phyloP scores from a whole-genome alignment of 768 basidiomycete genomes.

The Gymnopilus dilepis region DNA sequence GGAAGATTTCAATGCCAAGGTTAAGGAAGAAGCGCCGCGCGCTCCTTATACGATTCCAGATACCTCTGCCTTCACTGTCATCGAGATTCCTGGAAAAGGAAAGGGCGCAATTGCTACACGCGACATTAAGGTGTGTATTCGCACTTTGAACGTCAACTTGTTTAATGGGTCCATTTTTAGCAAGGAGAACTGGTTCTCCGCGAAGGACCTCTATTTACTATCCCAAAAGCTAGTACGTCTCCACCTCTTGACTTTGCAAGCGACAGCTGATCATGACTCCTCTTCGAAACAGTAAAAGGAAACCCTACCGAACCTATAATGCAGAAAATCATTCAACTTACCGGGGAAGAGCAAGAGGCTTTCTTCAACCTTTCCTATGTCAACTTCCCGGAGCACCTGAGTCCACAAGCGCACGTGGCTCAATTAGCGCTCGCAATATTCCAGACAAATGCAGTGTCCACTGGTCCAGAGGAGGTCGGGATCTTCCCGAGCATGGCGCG shows the following conservation, averaged over 20 bases:
- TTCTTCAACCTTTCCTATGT: constrained; percentile 65
- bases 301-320: constrained; percentile 53
- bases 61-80: constrained; percentile 33
- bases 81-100: constrained; percentile 58
- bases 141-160: neutral
- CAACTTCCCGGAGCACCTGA: constrained; percentile 48
- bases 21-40: neutral
- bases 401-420: constrained; percentile 41
- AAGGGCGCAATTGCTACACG: constrained; percentile 58
- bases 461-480: constrained; percentile 55
- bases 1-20: neutral
- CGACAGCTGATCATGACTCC: neutral
- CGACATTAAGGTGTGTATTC: constrained; percentile 50
- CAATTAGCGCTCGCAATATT: constrained; percentile 67
- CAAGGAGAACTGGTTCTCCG: constrained; percentile 64
- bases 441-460: constrained; percentile 67
- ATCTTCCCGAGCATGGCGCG: constrained; percentile 74
- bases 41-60: neutral
- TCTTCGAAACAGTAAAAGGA: constrained; percentile 38
- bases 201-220: constrained; percentile 59
- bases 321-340: constrained; percentile 38
- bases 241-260: neutral
- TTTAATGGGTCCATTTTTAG: constrained; percentile 31
- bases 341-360: constrained; percentile 38
- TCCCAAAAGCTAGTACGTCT: constrained; percentile 53